These are phyloP conservation scores for Escovopsis weberi DNA, from an alignment of 2,329 filamentous ascomycete genomes.

Conservation along the genomic window DNA sequence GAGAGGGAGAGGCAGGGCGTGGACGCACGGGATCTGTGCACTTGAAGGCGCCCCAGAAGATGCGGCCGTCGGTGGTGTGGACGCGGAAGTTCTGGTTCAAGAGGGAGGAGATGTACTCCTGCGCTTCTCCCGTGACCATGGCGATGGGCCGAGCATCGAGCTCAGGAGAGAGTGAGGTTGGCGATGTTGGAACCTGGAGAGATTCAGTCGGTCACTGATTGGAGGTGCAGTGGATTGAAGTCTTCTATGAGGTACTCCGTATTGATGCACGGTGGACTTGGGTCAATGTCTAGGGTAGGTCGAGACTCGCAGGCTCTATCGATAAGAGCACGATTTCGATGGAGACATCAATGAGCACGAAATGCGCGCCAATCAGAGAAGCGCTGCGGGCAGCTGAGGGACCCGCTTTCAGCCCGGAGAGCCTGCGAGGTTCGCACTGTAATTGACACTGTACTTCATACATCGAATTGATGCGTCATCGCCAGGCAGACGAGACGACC, in stretches of 20 bases:
- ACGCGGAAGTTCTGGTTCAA: constrained; percentile 69
- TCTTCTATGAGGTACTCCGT: not conserved
- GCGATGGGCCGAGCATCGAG: constrained; percentile 1
- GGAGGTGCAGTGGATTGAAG: not conserved
- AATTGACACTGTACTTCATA: too few species aligned
- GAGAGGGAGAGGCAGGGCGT: not conserved
- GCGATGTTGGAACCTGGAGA: not conserved
- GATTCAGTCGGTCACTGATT: not conserved
- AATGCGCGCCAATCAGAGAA: too few species aligned
- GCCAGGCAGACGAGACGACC: too few species aligned
- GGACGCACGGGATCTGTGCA: constrained; percentile 75
- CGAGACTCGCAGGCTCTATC: too few species aligned
- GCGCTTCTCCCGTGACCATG: constrained; percentile 39
- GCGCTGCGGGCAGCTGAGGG: too few species aligned
- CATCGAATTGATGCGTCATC: too few species aligned
- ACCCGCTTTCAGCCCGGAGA: too few species aligned
- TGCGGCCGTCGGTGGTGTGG: constrained; percentile 65
- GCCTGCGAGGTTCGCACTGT: too few species aligned
- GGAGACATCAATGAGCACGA: too few species aligned
- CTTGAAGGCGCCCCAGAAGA: constrained; percentile 85
- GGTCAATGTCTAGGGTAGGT: too few species aligned
- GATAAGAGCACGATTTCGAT: too few species aligned
- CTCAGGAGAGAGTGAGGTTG: not conserved
- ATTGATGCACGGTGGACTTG: not conserved
- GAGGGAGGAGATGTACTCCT: constrained; percentile 46